Percentiles rank a stretch among this genome's conserved stretches.
These are phyloP conservation scores for Capsella bursapastoris DNA, from an alignment of 345 rosid genomes.

Conservation along the genomic window DNA sequence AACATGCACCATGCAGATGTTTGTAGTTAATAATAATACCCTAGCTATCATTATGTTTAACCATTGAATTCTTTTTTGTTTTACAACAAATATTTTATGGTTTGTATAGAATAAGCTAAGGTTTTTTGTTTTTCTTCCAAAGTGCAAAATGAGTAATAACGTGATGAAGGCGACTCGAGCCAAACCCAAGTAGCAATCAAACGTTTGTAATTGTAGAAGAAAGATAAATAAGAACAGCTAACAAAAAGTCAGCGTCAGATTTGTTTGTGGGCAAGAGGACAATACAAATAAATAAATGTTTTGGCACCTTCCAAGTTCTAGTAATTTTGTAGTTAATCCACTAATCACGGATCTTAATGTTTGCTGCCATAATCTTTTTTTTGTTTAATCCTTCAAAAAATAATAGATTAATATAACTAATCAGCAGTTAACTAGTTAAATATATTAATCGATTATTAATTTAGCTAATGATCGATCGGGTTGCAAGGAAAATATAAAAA, in stretches of 20 bases:
- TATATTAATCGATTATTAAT: not conserved
- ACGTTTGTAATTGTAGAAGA: not conserved
- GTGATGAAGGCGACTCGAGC: conserved; percentile 25
- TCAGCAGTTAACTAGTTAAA: not conserved
- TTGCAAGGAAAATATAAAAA: not conserved
- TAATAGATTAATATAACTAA: not conserved
- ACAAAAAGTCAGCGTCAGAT: conserved; percentile 36
- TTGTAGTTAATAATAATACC: not conserved
- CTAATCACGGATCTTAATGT: conserved; percentile 30
- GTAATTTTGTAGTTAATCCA: conserved; percentile 36
- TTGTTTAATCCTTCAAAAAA: not conserved
- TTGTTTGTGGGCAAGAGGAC: conserved; percentile 34
- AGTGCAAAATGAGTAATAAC: conserved; percentile 16
- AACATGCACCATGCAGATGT: not conserved
- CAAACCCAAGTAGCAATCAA: conserved; percentile 10
- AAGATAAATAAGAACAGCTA: conserved; percentile 21
- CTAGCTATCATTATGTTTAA: not conserved
- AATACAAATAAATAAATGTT: not conserved
- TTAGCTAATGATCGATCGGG: not conserved
- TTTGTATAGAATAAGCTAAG: not conserved
- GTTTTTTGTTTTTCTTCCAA: not conserved
- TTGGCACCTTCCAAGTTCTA: conserved; percentile 24
- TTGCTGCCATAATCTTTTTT: conserved; percentile 5
- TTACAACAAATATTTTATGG: no score
- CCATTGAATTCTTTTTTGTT: not conserved